A percentile compares a stretch with the other conserved stretches of the same genome.
These are phyloP conservation scores for Mycena vitilis DNA, from an alignment of 768 basidiomycete genomes.

Conservation along the genomic window DNA sequence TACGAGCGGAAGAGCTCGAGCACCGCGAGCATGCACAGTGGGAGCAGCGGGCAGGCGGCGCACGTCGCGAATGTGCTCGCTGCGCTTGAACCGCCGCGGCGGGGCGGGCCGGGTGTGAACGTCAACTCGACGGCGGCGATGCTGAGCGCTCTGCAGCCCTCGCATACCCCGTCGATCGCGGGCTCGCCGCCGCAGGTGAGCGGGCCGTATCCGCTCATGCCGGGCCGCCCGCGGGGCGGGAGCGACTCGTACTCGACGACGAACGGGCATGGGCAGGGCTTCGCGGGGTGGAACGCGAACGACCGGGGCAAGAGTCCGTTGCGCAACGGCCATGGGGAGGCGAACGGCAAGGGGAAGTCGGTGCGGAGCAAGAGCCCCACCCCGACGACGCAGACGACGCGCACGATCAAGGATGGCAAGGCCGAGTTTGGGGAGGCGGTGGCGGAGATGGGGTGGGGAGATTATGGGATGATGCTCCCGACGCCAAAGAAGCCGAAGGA, in stretches of 20 bases:
- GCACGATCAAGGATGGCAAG: slow-evolving; percentile 15
- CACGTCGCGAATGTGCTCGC: slow-evolving; percentile 39
- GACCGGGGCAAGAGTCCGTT: slow-evolving; percentile 36
- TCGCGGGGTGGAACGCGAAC: slow-evolving; percentile 39
- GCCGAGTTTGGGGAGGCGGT: slow-evolving; percentile 33
- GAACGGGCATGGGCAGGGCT: slow-evolving; percentile 21
- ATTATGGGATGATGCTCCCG: slow-evolving; percentile 28
- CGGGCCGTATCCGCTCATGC: slow-evolving; percentile 43
- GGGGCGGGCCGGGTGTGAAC: slow-evolving; percentile 36
- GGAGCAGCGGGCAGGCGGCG: slow-evolving; percentile 16
- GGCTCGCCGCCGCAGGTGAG: slow-evolving; percentile 28
- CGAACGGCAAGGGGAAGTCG: slow-evolving; percentile 16
- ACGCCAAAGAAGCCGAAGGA: slow-evolving; percentile 33
- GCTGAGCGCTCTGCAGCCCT: slow-evolving; percentile 15
- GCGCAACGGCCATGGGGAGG: background rate
- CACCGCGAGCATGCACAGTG: slow-evolving; percentile 24
- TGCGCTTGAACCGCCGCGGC: slow-evolving; percentile 43
- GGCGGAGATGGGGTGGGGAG: slow-evolving; percentile 32
- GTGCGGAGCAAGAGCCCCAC: slow-evolving; percentile 26
- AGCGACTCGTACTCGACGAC: slow-evolving; percentile 39
- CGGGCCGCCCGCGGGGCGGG: slow-evolving; percentile 43
- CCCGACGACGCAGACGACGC: slow-evolving; percentile 20
- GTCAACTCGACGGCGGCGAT: slow-evolving; percentile 17
- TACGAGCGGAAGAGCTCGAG: slow-evolving; percentile 26
- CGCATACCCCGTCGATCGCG: background rate